Evolutionary conservation across 805 yeast species (phyloP), one percentile per base, ranked within the genome.

Genomic region (Lipomyces starkeyi): DNA sequence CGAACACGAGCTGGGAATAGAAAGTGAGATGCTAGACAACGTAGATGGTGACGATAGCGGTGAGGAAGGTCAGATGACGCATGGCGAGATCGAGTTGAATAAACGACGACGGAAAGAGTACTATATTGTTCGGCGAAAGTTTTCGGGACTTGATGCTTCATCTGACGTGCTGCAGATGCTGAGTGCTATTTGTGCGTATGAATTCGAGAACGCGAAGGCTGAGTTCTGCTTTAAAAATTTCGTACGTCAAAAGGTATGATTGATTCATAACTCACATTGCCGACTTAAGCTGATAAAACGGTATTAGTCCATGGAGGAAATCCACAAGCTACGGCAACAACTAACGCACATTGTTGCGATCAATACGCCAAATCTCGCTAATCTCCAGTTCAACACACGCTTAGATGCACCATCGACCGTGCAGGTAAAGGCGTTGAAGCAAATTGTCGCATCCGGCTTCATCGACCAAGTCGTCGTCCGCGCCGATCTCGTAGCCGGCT

Each of bases 401-500:
- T 78, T 22, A 71, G 73, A 49, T 71, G 78, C 47, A 66, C 77
- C 49, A 74, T 79, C 84, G 8, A 85, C 86, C 49, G 76, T 79
- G 5, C 99, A 95, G 79, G 76, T 92, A 4, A 84, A 87, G 63
- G 90, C 95, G 0, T 78, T 95, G 70, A 93, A 92, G 75, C 99
- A 95, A 79, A 93, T 95, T 87, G 83, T 94, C 2, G 86, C 97
- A 5, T 89, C 98, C 0, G 99, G 98, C 0, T 95, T 91, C 74
- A 83, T 95, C 53, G 99, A 95, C 77, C 97, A 91, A 76, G 85
- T 94, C 27, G 97, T 97, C 1, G 85, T 91, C 17, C 83, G 98
- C 69, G 93, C 91, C 0, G 98, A 93, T 75, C 73, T 87, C 40
- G 79, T 87, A 6, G 87, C 91, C 22, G 81, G 87, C 7, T 69